phyloP scores from a whole-genome alignment of 2,329 filamentous ascomycete genomes.

The Phyllosticta ampelicida region DNA sequence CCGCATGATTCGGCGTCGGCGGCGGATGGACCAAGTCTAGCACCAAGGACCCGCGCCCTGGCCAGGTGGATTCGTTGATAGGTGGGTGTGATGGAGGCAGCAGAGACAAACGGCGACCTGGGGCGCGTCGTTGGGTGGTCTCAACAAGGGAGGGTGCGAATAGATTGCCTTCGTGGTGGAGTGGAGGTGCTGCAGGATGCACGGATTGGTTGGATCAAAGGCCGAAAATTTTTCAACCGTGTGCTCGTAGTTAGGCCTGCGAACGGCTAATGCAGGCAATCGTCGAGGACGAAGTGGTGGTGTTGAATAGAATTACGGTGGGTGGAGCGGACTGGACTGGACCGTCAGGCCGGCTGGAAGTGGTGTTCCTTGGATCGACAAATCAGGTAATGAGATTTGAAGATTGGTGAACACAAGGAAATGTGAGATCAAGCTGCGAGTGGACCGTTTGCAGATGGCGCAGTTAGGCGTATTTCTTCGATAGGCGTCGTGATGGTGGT shows the following conservation, averaged over 20 bases:
- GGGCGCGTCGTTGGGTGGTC: neutral
- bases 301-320: neutral
- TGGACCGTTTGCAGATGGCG: neutral
- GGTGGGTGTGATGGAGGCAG: neutral
- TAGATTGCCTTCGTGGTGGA: neutral
- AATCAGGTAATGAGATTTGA: neutral
- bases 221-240: neutral
- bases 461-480: neutral
- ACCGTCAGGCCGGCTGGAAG: neutral
- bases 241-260: neutral
- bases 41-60: neutral
- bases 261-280: neutral
- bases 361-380: neutral
- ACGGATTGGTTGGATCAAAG: neutral
- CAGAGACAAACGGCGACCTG: neutral
- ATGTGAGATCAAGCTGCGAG: neutral
- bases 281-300: neutral
- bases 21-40: neutral
- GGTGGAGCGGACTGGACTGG: neutral
- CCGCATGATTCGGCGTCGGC: constrained; percentile 1
- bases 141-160: neutral
- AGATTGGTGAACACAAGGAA: neutral
- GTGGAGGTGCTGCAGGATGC: neutral
- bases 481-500: neutral
- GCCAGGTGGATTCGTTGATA: neutral